Evolutionary conservation across 192 early-diverging fungal genomes (phyloP), one percentile per base, ranked within the genome.

Genomic region (Coemansia javaensis): DNA sequence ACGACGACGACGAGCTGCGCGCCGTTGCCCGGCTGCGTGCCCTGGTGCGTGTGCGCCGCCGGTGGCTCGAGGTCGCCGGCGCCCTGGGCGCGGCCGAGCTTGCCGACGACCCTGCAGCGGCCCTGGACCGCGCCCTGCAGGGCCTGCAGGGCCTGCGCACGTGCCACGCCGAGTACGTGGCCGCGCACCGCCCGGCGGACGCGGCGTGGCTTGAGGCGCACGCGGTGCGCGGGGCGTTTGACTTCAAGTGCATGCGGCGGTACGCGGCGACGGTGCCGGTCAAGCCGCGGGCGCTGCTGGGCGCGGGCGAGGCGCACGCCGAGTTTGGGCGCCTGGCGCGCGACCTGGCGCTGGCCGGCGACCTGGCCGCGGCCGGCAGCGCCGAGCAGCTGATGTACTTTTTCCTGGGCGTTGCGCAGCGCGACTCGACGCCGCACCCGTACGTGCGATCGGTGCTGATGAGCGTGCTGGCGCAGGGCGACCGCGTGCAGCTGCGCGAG

Each of bases 181-280:
- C 17, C 24, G 2, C 24, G 36, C 10, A 27, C 13, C 32, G 10
- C 14, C 17, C 20, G n/a, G 16, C 4, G 2, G 16, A 7, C 5
- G n/a, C 27, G 16, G 22, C 1, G 17, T 17, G 12, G 33, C 2
- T 25, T n/a, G 38, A 8, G 7, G 37, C n/a, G 4, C 42, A 21
- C 5, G 5, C 10, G 31, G 68, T 72, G 30, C 42, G 52, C 13
- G 68, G 68, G 0, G 56, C 47, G 17, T 72, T 72, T 7, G 68
- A 72, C 41, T 11, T 12, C 16, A 59, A 59, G 37, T 72, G 68
- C 50, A 72, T 72, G 68, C 68, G 62, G 40, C 45, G 43, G 30
- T 72, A 56, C 25, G 52, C 68, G 62, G 41, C 53, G 23, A 31
- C 59, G 25, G 51, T 44, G 21, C 68, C 68, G 11, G 40, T 65